Conservation (phyloP, 805 yeast genomes). For the Candida morakotiae region DNA sequence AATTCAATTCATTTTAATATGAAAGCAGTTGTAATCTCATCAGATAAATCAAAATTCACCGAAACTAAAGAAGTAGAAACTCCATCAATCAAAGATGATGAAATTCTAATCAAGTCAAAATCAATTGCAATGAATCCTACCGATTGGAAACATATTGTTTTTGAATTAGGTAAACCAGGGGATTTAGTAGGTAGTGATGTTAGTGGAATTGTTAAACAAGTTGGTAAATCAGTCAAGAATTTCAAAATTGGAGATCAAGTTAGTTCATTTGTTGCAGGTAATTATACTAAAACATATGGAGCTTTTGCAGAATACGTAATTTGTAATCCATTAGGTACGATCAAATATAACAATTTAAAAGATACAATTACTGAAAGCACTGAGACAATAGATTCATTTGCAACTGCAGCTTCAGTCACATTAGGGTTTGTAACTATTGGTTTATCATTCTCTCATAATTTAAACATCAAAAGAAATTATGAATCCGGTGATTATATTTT, state of each 20-base stretch:
- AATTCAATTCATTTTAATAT: too few species aligned
- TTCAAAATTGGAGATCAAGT: conserved; percentile 51
- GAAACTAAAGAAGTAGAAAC: neutral
- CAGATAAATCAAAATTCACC: conserved; percentile 3
- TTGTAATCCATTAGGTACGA: conserved; percentile 29
- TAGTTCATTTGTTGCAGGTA: conserved; percentile 51
- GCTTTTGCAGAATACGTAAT: conserved; percentile 55
- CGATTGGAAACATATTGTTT: conserved; percentile 60
- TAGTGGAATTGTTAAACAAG: conserved; percentile 53
- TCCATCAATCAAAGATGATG: neutral
- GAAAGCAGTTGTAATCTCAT: conserved; percentile 3
- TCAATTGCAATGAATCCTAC: conserved; percentile 66
- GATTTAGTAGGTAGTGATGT: conserved; percentile 57
- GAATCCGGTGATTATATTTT: conserved; percentile 17
- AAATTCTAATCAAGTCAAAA: conserved; percentile 33
- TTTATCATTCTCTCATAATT: conserved; percentile 27
- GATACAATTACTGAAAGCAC: conserved; percentile 16
- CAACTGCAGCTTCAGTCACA: conserved; percentile 64
- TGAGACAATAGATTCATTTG: conserved; percentile 36
- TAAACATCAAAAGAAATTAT: conserved; percentile 22
- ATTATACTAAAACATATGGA: conserved; percentile 46
- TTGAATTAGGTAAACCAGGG: conserved; percentile 36
- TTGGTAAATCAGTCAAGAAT: conserved; percentile 41
- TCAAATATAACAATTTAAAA: conserved; percentile 22
- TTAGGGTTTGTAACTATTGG: conserved; percentile 52